Evolutionary conservation across 441 rosid genomes (phyloP).

Genomic region (Isatis lusitanica): DNA sequence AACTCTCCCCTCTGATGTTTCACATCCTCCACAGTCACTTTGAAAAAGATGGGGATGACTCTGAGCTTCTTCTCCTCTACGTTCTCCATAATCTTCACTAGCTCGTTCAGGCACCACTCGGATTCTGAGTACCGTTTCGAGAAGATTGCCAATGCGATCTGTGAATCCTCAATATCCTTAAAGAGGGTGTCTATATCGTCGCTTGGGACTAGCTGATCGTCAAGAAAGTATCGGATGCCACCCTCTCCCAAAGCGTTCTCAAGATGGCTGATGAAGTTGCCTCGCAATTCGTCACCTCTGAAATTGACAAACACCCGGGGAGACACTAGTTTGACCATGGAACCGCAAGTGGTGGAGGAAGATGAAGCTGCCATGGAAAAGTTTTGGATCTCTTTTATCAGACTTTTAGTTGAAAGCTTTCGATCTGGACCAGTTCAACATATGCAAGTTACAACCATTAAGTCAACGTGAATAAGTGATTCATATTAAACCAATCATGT

Average conservation of each 20-base stretch:
- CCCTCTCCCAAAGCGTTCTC: not conserved
- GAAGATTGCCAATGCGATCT: not conserved
- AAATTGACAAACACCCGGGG: slow-evolving; percentile 5
- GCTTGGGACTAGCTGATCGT: not conserved
- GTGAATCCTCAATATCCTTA: not conserved
- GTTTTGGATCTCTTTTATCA: too few species aligned
- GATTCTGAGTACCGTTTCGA: not conserved
- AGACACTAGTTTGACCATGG: not conserved
- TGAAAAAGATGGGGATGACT: slow-evolving; percentile 3
- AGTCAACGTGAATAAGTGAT: too few species aligned
- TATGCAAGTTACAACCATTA: too few species aligned
- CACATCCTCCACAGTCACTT: not conserved
- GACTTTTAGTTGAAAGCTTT: too few species aligned
- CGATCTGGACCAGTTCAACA: too few species aligned
- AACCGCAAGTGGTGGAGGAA: not conserved
- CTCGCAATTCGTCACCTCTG: not conserved
- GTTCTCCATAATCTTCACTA: not conserved
- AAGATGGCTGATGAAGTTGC: not conserved
- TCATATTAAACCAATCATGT: too few species aligned
- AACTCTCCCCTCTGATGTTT: not conserved
- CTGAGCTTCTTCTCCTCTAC: not conserved
- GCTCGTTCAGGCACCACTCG: not conserved
- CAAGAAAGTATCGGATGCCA: not conserved
- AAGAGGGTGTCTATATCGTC: not conserved
- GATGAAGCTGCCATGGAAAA: not conserved